These are phyloP conservation scores for Lentinula sp. DNA, from an alignment of 768 basidiomycete species.

Conservation along the genomic window DNA sequence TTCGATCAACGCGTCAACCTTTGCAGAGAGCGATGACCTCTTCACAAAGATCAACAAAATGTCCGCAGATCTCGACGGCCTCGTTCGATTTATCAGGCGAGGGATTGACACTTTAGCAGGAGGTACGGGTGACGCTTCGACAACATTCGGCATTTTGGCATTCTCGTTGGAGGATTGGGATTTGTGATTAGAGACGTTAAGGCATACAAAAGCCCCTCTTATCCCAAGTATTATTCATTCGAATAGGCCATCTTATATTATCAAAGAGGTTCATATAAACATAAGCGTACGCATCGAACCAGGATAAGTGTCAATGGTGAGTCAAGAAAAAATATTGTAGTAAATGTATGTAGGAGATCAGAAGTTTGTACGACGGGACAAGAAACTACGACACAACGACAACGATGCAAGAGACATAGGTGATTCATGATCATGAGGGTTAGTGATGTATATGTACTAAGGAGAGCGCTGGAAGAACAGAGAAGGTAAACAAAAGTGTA, in stretches of 20 bases:
- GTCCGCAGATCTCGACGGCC: conserved; percentile 61
- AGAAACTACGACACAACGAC: background rate
- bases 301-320: background rate
- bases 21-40: conserved; percentile 40
- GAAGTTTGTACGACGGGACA: background rate
- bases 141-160: conserved; percentile 65
- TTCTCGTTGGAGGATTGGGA: conserved; percentile 83
- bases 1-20: conserved; percentile 27
- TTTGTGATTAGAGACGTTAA: conserved; percentile 9
- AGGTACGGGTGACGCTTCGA: conserved; percentile 51
- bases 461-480: background rate
- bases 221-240: too few relatives aligned
- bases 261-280: background rate
- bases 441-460: background rate
- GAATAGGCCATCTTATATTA: background rate
- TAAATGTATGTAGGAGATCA: background rate
- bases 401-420: background rate
- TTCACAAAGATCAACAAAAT: conserved; percentile 52
- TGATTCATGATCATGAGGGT: background rate
- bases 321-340: background rate
- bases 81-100: conserved; percentile 63
- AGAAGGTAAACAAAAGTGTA: background rate
- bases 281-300: background rate
- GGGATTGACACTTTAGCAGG: conserved; percentile 67
- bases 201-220: background rate